Conservation (phyloP, 1,284 basidiomycete genomes). For the Exsudoporus floridanus region DNA sequence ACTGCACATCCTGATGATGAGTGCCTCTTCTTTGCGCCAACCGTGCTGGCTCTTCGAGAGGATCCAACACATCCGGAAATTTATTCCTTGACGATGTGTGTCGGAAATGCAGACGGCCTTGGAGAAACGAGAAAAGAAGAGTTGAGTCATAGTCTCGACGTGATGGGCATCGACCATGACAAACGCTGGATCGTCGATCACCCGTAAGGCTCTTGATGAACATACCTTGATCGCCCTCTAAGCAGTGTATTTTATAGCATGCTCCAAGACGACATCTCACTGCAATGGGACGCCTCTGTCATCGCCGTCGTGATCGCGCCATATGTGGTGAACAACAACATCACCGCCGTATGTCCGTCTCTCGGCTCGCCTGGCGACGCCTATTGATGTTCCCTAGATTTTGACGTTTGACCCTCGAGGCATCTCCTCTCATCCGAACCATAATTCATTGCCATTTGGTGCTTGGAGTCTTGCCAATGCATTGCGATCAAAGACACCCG, state of each 20-base stretch:
- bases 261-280: slow-evolving; percentile 77
- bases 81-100: slow-evolving; percentile 61
- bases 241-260: slow-evolving; percentile 42
- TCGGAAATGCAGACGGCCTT: slow-evolving; percentile 79
- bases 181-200: slow-evolving; percentile 69
- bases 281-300: slow-evolving; percentile 61
- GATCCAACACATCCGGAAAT: slow-evolving; percentile 33
- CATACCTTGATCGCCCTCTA: slow-evolving; percentile 5
- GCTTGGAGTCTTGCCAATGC: slow-evolving; percentile 43
- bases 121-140: slow-evolving; percentile 68
- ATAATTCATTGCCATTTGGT: slow-evolving; percentile 72
- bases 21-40: slow-evolving; percentile 89
- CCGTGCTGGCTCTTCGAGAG: slow-evolving; percentile 54
- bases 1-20: slow-evolving; percentile 94
- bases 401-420: slow-evolving; percentile 88
- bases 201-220: slow-evolving; percentile 45
- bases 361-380: not conserved
- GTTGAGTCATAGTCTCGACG: slow-evolving; percentile 63
- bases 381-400: slow-evolving; percentile 51
- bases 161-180: slow-evolving; percentile 63
- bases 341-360: slow-evolving; percentile 56
- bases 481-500: slow-evolving; percentile 20
- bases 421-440: slow-evolving; percentile 89
- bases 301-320: slow-evolving; percentile 62
- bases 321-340: slow-evolving; percentile 59